Base-by-base conservation (phyloP, 2,329 filamentous ascomycete species). In the Botrytis fragariae region DNA sequence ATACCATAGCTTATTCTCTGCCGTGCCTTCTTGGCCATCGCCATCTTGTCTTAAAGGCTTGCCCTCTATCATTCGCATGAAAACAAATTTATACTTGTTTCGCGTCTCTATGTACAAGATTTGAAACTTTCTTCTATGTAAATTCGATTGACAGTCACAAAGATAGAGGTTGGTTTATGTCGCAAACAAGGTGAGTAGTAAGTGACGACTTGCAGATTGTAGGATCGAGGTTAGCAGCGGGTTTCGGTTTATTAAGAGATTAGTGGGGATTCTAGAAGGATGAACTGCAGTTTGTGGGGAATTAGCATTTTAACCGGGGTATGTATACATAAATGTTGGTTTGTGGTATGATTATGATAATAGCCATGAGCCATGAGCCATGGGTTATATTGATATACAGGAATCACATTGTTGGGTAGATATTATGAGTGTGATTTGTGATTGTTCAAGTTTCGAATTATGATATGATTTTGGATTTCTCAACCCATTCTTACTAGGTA, bases 1-100 rank as follows among this genome's bases (percentile, higher is more conserved):
- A 81, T 80, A 92, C 90, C 89, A 84, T 92, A 92, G 82, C 89
- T 91, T 83, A 92, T 90, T 83, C 89, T 88, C 83, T 92, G 90
- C 81, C 88, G 89, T 80, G 87, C 87, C 84, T 91, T 92, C 82
- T 89, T 90, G 81, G 89, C 89, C 89, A 91, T 91, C 45, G 74
- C 77, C 75, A 74, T 73, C 57, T 70, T 73, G 63, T 70, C 29
- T 54, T 37, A 35, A 32, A 45, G 48, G 32, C 20, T 37, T 42
- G 20, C 37, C 32, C 39, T 37, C 44, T 48, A 70, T 70, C 44
- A 54, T 67, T 54, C 70, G 62, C 32, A 10, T 44, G 48, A 35
- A 35, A n/a, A 35, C 48, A 65, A 29, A 29, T 59, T 14, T 25
- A 32, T 51, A n/a, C 37, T 71, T 60, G 20, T 35, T 32, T 32